Evolutionary conservation across 148 eudicot species (phyloP).

Genomic region (Diospyros lotus): DNA sequence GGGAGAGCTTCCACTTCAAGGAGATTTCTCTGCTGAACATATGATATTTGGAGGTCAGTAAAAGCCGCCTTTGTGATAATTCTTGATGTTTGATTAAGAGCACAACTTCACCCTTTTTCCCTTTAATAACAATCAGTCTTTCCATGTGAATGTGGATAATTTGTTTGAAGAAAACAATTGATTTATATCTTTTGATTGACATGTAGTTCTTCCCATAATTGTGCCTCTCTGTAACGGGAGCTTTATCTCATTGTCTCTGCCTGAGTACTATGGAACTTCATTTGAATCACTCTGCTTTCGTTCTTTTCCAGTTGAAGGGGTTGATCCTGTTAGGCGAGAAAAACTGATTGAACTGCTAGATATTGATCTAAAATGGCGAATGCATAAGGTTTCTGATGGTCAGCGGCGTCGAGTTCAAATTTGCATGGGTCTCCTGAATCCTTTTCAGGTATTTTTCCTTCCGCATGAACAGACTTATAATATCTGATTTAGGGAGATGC

Average conservation of each 20-base stretch:
- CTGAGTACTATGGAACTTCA: background rate
- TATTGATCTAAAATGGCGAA: conserved; percentile 87
- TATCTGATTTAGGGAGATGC: background rate
- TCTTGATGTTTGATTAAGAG: background rate
- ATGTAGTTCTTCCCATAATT: background rate
- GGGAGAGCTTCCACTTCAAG: conserved; percentile 98
- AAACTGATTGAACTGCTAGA: conserved; percentile 79
- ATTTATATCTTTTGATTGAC: background rate
- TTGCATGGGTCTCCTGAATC: conserved; percentile 96
- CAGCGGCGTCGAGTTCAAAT: conserved; percentile 95
- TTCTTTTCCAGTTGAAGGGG: conserved; percentile 70
- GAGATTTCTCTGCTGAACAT: conserved; percentile 94
- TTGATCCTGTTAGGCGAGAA: conserved; percentile 79
- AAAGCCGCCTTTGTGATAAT: background rate
- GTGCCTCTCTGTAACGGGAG: background rate
- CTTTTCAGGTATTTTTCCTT: conserved; percentile 58
- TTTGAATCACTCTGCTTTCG: background rate
- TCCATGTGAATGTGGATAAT: background rate
- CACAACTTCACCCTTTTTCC: no score
- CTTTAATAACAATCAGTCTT: background rate
- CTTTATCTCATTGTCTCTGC: conserved; percentile 7
- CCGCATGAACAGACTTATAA: background rate
- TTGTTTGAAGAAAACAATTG: background rate
- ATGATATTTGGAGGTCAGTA: conserved; percentile 92
- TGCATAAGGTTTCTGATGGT: conserved; percentile 99